A percentile compares a stretch with the other conserved stretches of the same genome.
Evolutionary conservation across 2,329 filamentous ascomycete species (phyloP).

Genomic region (Neofusicoccum parvum): DNA sequence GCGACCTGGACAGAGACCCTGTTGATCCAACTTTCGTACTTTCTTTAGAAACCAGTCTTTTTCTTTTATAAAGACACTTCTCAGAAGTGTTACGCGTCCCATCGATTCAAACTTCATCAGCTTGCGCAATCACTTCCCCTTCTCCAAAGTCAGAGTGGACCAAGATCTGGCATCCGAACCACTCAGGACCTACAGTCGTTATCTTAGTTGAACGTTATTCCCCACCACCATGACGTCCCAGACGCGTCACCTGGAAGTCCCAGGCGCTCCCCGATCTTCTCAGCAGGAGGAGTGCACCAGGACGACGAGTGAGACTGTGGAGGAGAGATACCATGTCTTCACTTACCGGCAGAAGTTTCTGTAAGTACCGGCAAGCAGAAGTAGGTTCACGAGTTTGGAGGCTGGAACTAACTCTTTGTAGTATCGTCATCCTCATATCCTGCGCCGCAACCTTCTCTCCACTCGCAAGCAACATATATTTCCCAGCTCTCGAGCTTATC

Average conservation of each 20-base stretch:
- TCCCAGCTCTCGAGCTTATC: background rate
- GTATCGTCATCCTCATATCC: slow-evolving; percentile 6
- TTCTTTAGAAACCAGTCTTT: background rate
- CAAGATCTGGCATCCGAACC: background rate
- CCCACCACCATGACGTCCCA: background rate
- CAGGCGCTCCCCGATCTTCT: background rate
- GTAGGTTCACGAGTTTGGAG: background rate
- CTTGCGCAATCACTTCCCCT: background rate
- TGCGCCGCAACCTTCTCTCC: slow-evolving; percentile 4
- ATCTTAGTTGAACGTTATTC: background rate
- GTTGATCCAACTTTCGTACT: background rate
- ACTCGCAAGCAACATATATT: slow-evolving; percentile 6
- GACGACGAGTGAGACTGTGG: background rate
- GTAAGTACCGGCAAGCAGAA: background rate
- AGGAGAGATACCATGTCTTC: background rate
- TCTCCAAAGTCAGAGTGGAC: background rate
- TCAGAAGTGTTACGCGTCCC: background rate
- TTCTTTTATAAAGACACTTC: background rate
- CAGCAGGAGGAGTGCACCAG: background rate
- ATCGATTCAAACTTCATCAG: background rate
- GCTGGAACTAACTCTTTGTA: background rate
- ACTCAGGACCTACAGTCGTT: background rate
- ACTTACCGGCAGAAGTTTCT: background rate
- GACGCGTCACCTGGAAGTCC: background rate
- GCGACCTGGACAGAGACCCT: background rate